These are phyloP conservation scores for Borovskyia barvae DNA, from an alignment of 208 protist species.

Conservation along the genomic window DNA sequence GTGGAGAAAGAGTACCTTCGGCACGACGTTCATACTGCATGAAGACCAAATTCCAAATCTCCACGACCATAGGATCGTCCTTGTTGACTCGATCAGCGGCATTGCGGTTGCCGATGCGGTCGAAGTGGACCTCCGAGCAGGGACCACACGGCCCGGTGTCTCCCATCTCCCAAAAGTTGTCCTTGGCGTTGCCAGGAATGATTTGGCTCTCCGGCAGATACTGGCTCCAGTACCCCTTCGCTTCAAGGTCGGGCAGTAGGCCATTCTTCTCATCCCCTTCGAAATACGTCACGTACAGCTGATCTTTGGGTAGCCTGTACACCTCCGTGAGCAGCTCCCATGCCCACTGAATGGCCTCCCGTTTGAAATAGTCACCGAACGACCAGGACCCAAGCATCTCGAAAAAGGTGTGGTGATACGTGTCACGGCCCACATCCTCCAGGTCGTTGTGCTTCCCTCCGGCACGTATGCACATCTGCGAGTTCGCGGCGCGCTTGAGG, in stretches of 20 bases:
- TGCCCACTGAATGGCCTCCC: constrained; percentile 96
- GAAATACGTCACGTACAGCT: constrained; percentile 99
- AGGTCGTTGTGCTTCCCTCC: constrained; percentile 99
- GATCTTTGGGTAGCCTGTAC: constrained; percentile 90
- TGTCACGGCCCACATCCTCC: constrained; percentile 99
- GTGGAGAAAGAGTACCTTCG: constrained; percentile 77
- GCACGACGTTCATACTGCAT: constrained; percentile 98
- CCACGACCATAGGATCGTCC: constrained; percentile 98
- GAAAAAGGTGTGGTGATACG: constrained; percentile 99
- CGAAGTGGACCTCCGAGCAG: constrained; percentile 99
- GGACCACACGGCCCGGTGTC: constrained; percentile 98
- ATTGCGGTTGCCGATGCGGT: constrained; percentile 96
- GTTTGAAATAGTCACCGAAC: constrained; percentile 99
- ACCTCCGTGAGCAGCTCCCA: constrained; percentile 97
- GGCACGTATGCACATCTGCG: constrained; percentile 99
- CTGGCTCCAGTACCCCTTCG: constrained; percentile 92
- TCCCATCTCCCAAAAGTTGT: constrained; percentile 99
- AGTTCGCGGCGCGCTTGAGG: constrained; percentile 95
- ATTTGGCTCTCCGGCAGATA: constrained; percentile 91
- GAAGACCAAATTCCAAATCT: constrained; percentile 99
- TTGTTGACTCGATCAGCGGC: constrained; percentile 96
- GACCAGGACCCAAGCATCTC: constrained; percentile 99
- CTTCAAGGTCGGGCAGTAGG: constrained; percentile 92
- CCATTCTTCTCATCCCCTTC: constrained; percentile 90
- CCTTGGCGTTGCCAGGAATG: constrained; percentile 93